Conservation (phyloP, 2,329 filamentous ascomycete species). For the Emmonsiellopsis sp. region DNA sequence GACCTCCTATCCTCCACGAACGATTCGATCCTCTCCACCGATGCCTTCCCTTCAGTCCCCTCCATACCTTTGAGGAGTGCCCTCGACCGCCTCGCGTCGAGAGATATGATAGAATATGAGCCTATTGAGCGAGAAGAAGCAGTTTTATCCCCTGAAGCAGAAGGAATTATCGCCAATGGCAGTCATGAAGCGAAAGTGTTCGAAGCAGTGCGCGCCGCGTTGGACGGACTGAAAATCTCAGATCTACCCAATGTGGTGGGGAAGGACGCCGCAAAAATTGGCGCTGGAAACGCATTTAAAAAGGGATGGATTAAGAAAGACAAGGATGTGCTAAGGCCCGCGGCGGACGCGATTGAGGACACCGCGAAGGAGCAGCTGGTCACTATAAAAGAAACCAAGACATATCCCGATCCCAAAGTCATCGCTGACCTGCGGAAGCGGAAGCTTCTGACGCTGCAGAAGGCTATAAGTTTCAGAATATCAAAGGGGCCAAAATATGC, state of each 20-base stretch:
- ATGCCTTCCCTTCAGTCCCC: slow-evolving; percentile 57
- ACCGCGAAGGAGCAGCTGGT: slow-evolving; percentile 66
- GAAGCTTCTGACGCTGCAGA: slow-evolving; percentile 75
- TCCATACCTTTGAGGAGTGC: slow-evolving; percentile 72
- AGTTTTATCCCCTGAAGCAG: slow-evolving; percentile 63
- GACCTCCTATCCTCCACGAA: slow-evolving; percentile 54
- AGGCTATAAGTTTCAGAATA: slow-evolving; percentile 76
- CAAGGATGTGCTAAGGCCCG: slow-evolving; percentile 44
- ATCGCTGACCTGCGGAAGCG: slow-evolving; percentile 80
- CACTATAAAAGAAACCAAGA: slow-evolving; percentile 59
- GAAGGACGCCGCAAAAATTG: slow-evolving; percentile 49
- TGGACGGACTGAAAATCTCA: slow-evolving; percentile 72
- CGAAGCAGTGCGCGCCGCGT: slow-evolving; percentile 58
- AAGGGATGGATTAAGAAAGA: slow-evolving; percentile 60
- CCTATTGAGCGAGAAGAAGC: slow-evolving; percentile 71
- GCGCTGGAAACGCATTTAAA: slow-evolving; percentile 91
- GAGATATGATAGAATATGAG: slow-evolving; percentile 80
- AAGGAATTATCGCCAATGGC: slow-evolving; percentile 62
- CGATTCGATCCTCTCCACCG: slow-evolving; percentile 54
- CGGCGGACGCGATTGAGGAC: slow-evolving; percentile 66
- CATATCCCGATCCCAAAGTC: slow-evolving; percentile 63
- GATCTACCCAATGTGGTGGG: slow-evolving; percentile 49
- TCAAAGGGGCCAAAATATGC: slow-evolving; percentile 82
- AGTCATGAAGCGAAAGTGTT: slow-evolving; percentile 79
- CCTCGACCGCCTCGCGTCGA: slow-evolving; percentile 72